A percentile compares a stretch with the other conserved stretches of the same genome.
phyloP scores from a whole-genome alignment of 1,139 yeast genomes.

The Taphrina betulina region DNA sequence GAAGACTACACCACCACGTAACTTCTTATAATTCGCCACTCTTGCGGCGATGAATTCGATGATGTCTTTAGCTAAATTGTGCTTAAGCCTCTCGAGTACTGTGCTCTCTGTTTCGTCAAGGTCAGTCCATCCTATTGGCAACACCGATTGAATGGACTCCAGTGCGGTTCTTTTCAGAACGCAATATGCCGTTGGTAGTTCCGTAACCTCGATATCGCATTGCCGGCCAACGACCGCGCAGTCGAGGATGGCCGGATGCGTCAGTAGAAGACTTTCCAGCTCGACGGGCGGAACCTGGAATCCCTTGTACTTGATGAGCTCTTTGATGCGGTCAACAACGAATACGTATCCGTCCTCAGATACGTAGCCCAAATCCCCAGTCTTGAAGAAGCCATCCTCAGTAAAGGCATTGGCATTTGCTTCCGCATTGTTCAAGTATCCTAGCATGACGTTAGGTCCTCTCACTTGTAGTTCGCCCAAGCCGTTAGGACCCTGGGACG shows the following conservation, averaged over 20 bases:
- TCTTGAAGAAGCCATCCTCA: slow-evolving; percentile 69
- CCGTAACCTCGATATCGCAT: slow-evolving; percentile 44
- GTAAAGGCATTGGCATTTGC: slow-evolving; percentile 57
- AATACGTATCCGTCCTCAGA: slow-evolving; percentile 52
- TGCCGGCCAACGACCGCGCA: slow-evolving; percentile 46
- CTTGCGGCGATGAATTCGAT: slow-evolving; percentile 44
- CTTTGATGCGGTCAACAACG: slow-evolving; percentile 66
- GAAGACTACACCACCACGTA: slow-evolving; percentile 48
- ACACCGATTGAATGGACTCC: neutral
- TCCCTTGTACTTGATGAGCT: slow-evolving; percentile 65
- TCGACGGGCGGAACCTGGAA: slow-evolving; percentile 82
- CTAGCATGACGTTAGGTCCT: slow-evolving; percentile 67
- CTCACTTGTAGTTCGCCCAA: slow-evolving; percentile 64
- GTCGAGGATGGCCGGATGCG: slow-evolving; percentile 46
- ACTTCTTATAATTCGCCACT: slow-evolving; percentile 47
- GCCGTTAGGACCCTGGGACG: slow-evolving; percentile 50
- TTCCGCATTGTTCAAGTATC: slow-evolving; percentile 58
- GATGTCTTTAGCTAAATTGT: slow-evolving; percentile 35
- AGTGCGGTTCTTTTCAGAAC: slow-evolving; percentile 39
- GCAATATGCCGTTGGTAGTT: slow-evolving; percentile 46
- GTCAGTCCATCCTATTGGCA: slow-evolving; percentile 27
- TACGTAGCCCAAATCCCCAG: slow-evolving; percentile 70
- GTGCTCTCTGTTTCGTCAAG: neutral
- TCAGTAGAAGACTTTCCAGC: slow-evolving; percentile 63
- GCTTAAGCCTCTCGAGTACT: slow-evolving; percentile 28